A percentile compares a stretch with the other conserved stretches of the same genome.
Conservation (phyloP, 257 asterid genomes). For the Solanum clarkiae region DNA sequence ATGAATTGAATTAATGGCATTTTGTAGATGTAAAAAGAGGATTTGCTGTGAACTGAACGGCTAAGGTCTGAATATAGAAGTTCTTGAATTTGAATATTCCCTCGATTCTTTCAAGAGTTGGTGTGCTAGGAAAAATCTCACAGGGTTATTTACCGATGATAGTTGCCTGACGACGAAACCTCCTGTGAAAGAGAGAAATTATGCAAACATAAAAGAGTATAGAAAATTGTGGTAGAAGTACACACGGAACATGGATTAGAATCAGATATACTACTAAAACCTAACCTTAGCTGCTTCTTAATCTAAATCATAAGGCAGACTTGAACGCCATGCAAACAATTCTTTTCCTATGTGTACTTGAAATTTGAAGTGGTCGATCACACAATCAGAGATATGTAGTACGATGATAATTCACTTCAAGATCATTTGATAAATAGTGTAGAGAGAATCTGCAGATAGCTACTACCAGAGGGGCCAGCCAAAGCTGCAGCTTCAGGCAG, state of each 20-base stretch:
- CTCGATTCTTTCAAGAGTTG: background rate
- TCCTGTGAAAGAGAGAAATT: background rate
- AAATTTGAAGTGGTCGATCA: background rate
- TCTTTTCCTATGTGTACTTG: background rate
- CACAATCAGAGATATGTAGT: background rate
- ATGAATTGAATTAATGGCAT: background rate
- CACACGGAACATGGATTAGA: background rate
- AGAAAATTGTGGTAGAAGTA: background rate
- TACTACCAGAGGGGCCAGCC: conserved; percentile 32
- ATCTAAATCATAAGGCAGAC: background rate
- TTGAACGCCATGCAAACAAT: background rate
- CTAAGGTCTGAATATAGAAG: background rate
- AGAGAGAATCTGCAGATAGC: conserved; percentile 66
- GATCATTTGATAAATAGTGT: conserved; percentile 50
- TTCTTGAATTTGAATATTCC: background rate
- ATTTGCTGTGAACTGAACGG: background rate
- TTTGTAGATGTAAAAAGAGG: background rate
- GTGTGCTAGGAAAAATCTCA: background rate
- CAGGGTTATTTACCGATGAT: background rate
- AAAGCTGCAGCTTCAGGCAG: conserved; percentile 59
- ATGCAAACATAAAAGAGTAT: background rate
- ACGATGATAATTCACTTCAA: conserved; percentile 10
- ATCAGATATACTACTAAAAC: background rate
- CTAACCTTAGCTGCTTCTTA: no score
- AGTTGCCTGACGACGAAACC: background rate